These are phyloP conservation scores for Casuarina equisetifolia DNA, from an alignment of 306 rosid genomes.

Conservation along the genomic window DNA sequence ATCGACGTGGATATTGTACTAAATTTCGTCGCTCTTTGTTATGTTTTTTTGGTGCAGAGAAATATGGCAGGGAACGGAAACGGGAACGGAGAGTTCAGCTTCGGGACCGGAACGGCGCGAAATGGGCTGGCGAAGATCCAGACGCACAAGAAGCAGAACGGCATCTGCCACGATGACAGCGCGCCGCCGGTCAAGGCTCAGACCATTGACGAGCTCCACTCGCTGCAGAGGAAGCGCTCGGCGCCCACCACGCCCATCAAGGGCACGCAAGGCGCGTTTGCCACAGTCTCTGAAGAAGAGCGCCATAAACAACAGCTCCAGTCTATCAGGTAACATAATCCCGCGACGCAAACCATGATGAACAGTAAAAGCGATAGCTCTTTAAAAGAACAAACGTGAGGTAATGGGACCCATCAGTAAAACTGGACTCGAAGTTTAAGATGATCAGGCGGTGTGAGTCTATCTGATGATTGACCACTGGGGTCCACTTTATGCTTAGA, in stretches of 20 bases:
- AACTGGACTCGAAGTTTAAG: not conserved
- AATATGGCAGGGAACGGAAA: constrained; percentile 35
- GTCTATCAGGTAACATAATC: constrained; percentile 60
- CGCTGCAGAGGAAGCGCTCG: constrained; percentile 71
- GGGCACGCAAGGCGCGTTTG: constrained; percentile 34
- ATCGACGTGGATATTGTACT: not conserved
- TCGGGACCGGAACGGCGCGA: constrained; percentile 18
- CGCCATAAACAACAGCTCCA: constrained; percentile 73
- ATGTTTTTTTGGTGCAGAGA: not conserved
- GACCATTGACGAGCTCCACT: constrained; percentile 84
- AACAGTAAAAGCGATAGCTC: not conserved
- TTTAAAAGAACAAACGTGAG: not conserved
- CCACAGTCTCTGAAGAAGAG: constrained; percentile 51
- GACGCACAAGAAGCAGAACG: constrained; percentile 40
- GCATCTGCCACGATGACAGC: constrained; percentile 80
- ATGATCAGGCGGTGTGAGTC: not conserved
- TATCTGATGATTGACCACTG: not conserved
- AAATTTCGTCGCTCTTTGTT: not conserved
- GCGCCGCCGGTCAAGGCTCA: constrained; percentile 66
- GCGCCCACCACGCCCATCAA: constrained; percentile 73
- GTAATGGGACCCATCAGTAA: not conserved
- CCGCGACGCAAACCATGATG: not conserved
- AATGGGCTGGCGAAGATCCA: constrained; percentile 68
- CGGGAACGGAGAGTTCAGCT: constrained; percentile 39
- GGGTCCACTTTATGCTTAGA: not conserved